These are phyloP conservation scores for Batkoa obscura DNA, from an alignment of 371 early-diverging fungal species.

Conservation along the genomic window DNA sequence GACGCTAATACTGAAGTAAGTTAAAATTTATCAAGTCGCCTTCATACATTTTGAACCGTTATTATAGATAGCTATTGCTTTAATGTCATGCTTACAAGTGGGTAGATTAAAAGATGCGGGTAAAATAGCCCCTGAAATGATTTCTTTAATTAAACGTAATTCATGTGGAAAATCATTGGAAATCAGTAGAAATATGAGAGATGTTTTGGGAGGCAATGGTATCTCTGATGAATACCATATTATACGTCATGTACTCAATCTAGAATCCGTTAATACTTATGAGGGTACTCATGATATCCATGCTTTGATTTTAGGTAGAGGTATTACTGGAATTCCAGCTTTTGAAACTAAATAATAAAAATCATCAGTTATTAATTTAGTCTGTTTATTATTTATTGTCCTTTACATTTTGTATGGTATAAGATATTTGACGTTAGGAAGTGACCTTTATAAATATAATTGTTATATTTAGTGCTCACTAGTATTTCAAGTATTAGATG, in stretches of 20 bases:
- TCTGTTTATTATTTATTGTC: too few species aligned
- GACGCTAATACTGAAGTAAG: conserved; percentile 78
- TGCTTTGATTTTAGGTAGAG: conserved; percentile 84
- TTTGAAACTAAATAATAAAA: conserved; percentile 26
- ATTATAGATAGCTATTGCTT: conserved; percentile 57
- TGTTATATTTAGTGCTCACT: too few species aligned
- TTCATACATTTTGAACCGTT: not conserved
- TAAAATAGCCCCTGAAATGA: conserved; percentile 83
- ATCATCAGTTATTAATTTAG: too few species aligned
- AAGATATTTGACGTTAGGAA: too few species aligned
- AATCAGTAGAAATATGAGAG: conserved; percentile 79
- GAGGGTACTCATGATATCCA: conserved; percentile 93
- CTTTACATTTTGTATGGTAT: too few species aligned
- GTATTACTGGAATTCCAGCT: conserved; percentile 82
- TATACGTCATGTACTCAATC: conserved; percentile 85
- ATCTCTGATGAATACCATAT: conserved; percentile 94
- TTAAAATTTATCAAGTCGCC: not conserved
- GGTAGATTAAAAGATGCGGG: conserved; percentile 84
- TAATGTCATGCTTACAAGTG: conserved; percentile 81
- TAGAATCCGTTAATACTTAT: conserved; percentile 94
- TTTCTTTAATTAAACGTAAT: conserved; percentile 92
- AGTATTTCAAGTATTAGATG: too few species aligned
- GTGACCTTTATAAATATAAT: too few species aligned
- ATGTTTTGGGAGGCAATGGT: conserved; percentile 85
- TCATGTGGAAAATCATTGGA: conserved; percentile 85